Conservation (phyloP, 2,329 filamentous ascomycete genomes). For the Sphaerulina vaccinii region DNA sequence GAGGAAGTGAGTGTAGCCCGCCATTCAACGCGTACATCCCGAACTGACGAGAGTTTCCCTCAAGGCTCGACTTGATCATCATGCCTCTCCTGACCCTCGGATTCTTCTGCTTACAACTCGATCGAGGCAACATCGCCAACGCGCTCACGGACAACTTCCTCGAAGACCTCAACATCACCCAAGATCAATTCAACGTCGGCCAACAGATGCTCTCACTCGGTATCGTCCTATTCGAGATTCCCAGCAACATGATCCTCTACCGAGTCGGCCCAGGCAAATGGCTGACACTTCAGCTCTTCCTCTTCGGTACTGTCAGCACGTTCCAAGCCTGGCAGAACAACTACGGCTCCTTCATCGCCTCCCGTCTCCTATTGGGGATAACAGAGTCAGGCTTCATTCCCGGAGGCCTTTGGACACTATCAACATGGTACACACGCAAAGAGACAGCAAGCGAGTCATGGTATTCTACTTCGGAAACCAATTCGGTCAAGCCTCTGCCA, state of each 20-base stretch:
- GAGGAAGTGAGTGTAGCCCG: constrained; percentile 28
- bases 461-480: constrained; percentile 50
- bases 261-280: constrained; percentile 41
- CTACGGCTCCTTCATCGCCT: constrained; percentile 40
- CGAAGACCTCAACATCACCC: constrained; percentile 34
- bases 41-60: background rate
- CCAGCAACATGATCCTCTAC: constrained; percentile 36
- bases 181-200: constrained; percentile 37
- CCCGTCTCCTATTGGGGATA: constrained; percentile 41
- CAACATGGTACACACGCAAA: constrained; percentile 49
- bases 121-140: constrained; percentile 36
- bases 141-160: constrained; percentile 36
- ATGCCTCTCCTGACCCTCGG: constrained; percentile 37
- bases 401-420: constrained; percentile 50
- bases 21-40: background rate
- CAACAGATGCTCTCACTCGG: constrained; percentile 38
- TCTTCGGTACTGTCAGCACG: constrained; percentile 41
- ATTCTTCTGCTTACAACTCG: constrained; percentile 38
- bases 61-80: constrained; percentile 35
- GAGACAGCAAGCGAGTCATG: constrained; percentile 50
- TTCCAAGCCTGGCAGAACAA: constrained; percentile 45
- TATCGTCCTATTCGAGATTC: constrained; percentile 37
- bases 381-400: constrained; percentile 49
- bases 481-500: constrained; percentile 42
- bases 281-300: constrained; percentile 42